Evolutionary conservation across 2,329 filamentous ascomycete genomes (phyloP), one percentile per base, ranked within the genome.

Genomic region (Alternaria atra): DNA sequence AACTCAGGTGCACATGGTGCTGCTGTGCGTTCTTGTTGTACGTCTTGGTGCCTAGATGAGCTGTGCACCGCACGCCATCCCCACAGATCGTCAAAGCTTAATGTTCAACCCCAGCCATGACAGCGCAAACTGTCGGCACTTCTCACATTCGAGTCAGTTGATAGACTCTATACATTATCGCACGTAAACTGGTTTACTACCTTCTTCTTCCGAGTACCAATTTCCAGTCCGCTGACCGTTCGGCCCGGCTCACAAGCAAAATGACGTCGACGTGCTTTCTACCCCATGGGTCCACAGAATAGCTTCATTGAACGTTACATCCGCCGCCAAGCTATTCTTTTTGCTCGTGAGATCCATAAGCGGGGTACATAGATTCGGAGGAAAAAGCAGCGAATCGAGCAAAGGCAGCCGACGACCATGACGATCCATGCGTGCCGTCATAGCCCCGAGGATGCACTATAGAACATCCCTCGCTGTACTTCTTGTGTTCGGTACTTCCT

Each of bases 361-460:
- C 73, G 75, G 74, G 74, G 75, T 73, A 73, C 44, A 61, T 62
- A 46, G 62, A 71, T 59, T 61, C 64, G 56, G 59, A 69, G 61
- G 55, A 54, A 64, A 60, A 66, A 65, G 59, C 55, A 62, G 61
- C 60, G 56, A 60, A 61, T 57, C 44, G 35, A 52, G 56, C 53
- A 55, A 50, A 47, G 50, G 23, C 32, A 53, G 56, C 20, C 15
- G 20, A 37, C 40, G 58, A 61, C 47, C 54, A 42, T 50, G 58
- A 53, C 39, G 20, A 40, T 35, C n/a, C 17, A 17, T 37, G n/a
- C 25, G 44, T 32, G 29, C 35, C n/a, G 23, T 50, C 23, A 42
- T 43, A 48, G 46, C 30, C 55, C 44, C 27, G 23, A 51, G 29
- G 44, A 58, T 37, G 44, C 34, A 47, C 17, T 52, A 12, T 40